Conservation (phyloP, 371 early-diverging fungal species). For the Lichtheimia ornata region DNA sequence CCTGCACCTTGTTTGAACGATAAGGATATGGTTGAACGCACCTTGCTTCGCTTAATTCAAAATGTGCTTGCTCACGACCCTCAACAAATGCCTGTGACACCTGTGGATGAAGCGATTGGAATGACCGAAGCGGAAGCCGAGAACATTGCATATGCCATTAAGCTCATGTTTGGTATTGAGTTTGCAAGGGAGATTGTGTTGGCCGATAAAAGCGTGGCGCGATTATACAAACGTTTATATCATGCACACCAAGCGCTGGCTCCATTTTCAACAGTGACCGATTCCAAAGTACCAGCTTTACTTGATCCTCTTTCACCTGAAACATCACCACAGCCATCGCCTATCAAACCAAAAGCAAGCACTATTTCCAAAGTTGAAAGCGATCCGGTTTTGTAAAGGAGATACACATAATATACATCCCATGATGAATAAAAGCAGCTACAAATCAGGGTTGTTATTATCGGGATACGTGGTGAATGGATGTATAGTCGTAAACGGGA, state of each 20-base stretch:
- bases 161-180: slow-evolving; percentile 80
- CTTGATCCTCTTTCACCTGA: no score
- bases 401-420: no score
- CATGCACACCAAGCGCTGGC: slow-evolving; percentile 39
- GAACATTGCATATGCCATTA: slow-evolving; percentile 79
- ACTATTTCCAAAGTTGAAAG: no score
- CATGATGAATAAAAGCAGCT: no score
- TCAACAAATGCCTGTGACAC: slow-evolving; percentile 54
- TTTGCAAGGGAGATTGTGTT: slow-evolving; percentile 84
- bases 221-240: slow-evolving; percentile 43
- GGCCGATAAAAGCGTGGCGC: slow-evolving; percentile 53
- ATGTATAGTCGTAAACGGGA: no score
- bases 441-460: no score
- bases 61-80: slow-evolving; percentile 45
- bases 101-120: slow-evolving; percentile 57
- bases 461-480: no score
- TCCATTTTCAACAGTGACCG: slow-evolving; percentile 20
- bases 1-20: slow-evolving; percentile 13
- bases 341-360: no score
- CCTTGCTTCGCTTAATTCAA: slow-evolving; percentile 36
- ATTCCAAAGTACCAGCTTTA: no score
- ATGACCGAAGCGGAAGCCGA: slow-evolving; percentile 73
- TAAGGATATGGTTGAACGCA: slow-evolving; percentile 21
- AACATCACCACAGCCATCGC: no score
- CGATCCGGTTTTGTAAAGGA: no score